Evolutionary conservation across 116 monocot genomes (phyloP), one percentile per base, ranked within the genome.

Genomic region (Phalaenopsis hybrid): DNA sequence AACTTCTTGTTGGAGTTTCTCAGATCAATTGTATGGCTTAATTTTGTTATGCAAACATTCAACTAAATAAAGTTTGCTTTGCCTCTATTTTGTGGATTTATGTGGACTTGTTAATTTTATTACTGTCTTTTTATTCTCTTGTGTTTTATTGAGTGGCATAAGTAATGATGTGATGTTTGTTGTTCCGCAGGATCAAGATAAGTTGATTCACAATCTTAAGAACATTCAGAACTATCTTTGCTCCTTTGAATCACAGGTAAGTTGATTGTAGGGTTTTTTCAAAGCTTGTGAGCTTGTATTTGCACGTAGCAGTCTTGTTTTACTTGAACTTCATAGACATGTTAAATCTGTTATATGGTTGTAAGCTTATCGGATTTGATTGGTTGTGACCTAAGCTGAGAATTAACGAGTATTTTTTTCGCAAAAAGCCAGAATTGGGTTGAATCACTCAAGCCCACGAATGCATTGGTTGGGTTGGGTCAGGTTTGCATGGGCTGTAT

Each of bases 141-240:
- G 12, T 17, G 23, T 28, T 77, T 45, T n/a, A 37, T 13, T 31
- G 1, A 75, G 21, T 41, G 25, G 11, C 31, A 77, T 2, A 77
- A 44, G 8, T 25, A 77, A 77, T 75, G 46, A 77, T 28, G 77
- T 52, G 2, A 77, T 21, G 18, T 49, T 77, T 49, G 4, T 18
- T 33, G 18, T 50, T 31, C 25, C 31, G 12, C 84, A 84, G 90
- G 88, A 90, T 78, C 90, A 88, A 77, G 82, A 82, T 81, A 90
- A 88, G 84, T 86, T 90, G 85, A 88, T 90, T 75, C 77, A 84
- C 52, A 90, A 90, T 81, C 88, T 90, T 73, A 90, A 90, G 82
- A 85, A 52, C 44, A 90, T 90, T 81, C 84, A 90, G 83, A 88
- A 90, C 48, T 90, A 90, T 79, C 90, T 90, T 84, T 90, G 90